Conservation (phyloP, 2,329 filamentous ascomycete species). For the Knoxdaviesia proteae region DNA sequence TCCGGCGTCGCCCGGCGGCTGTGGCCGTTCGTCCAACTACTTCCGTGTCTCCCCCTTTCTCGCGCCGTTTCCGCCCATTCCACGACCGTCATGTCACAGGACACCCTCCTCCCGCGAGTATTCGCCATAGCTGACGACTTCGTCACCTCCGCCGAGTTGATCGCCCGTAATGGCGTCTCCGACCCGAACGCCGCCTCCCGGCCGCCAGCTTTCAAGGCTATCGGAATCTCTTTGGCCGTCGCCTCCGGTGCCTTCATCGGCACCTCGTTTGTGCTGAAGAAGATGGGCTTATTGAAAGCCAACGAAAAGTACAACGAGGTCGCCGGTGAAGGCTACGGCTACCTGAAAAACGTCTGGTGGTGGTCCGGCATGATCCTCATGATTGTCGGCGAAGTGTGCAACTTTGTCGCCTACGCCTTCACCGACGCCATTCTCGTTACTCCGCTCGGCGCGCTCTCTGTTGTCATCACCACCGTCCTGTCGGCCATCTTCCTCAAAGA, state of each 20-base stretch:
- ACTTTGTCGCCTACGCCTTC: conserved; percentile 92
- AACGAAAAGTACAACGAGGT: conserved; percentile 94
- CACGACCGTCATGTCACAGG: no score
- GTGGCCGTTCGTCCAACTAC: no score
- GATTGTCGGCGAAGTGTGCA: conserved; percentile 92
- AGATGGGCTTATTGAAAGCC: conserved; percentile 71
- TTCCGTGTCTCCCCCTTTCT: no score
- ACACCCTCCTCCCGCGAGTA: no score
- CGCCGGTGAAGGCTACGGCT: conserved; percentile 90
- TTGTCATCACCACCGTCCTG: conserved; percentile 78
- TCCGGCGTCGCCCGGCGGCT: no score
- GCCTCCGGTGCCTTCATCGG: conserved; percentile 86
- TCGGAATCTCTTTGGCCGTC: conserved; percentile 72
- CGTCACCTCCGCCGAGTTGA: neutral
- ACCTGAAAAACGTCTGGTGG: conserved; percentile 88
- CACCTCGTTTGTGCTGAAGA: conserved; percentile 87
- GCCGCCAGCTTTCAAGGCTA: conserved; percentile 50
- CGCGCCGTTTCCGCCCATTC: no score
- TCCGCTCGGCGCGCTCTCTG: conserved; percentile 72
- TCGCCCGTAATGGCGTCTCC: conserved; percentile 16
- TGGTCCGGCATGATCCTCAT: conserved; percentile 92
- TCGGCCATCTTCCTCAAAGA: conserved; percentile 94
- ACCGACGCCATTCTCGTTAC: conserved; percentile 93
- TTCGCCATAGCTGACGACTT: no score
- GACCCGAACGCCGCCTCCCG: conserved; percentile 13